Evolutionary conservation across 2,329 filamentous ascomycete species (phyloP).

Genomic region (Pseudocercospora fijiensis): DNA sequence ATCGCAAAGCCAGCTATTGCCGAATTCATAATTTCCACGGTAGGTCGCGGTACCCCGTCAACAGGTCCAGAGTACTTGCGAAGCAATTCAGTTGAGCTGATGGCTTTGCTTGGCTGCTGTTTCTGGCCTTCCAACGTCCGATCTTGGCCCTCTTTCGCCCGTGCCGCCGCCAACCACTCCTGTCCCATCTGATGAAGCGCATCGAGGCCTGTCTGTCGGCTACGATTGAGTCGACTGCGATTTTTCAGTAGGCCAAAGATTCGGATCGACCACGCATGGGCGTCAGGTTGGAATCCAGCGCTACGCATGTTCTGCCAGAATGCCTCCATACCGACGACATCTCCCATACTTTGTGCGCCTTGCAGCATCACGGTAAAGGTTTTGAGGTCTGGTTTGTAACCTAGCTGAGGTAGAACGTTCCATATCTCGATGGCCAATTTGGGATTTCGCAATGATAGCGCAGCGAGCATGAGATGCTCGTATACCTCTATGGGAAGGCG

Average conservation of each 20-base stretch:
- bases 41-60: slow-evolving; percentile 56
- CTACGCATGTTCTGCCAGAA: slow-evolving; percentile 66
- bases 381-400: slow-evolving; percentile 58
- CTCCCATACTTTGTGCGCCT: slow-evolving; percentile 63
- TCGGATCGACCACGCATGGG: slow-evolving; percentile 66
- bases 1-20: slow-evolving; percentile 63
- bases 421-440: slow-evolving; percentile 54
- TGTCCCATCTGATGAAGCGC: slow-evolving; percentile 66
- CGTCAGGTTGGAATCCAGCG: slow-evolving; percentile 62
- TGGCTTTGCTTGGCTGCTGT: slow-evolving; percentile 19
- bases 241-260: slow-evolving; percentile 66
- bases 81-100: slow-evolving; percentile 22
- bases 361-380: slow-evolving; percentile 74
- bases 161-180: slow-evolving; percentile 53
- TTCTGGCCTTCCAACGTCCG: slow-evolving; percentile 10
- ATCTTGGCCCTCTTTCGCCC: slow-evolving; percentile 22
- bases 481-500: slow-evolving; percentile 33
- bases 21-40: slow-evolving; percentile 66
- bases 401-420: slow-evolving; percentile 56
- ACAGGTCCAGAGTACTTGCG: slow-evolving; percentile 29
- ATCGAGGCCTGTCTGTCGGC: slow-evolving; percentile 57
- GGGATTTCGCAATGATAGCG: slow-evolving; percentile 46
- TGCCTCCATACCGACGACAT: slow-evolving; percentile 59
- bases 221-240: slow-evolving; percentile 28
- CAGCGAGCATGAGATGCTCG: slow-evolving; percentile 49